These are phyloP conservation scores for rapeseed (Brassica napus) DNA, from an alignment of 345 rosid species.

Conservation along the genomic window Da-Ae NC_063441.1:8093001-8093500, in stretches of 20 bases:
- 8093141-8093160: too few relatives aligned
- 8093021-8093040: neutral
- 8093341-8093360: neutral
- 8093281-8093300: neutral
- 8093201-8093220: neutral
- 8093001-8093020: neutral
- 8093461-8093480: neutral
- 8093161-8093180: neutral
- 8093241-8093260: neutral
- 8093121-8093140: too few relatives aligned
- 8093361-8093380: neutral
- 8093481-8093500: neutral
- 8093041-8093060: neutral
- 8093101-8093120: too few relatives aligned
- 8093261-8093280: neutral
- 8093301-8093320: neutral
- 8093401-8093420: neutral
- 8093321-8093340: neutral
- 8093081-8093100: neutral
- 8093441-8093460: neutral
- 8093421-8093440: neutral
- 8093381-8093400: neutral
- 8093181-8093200: neutral
- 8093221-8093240: neutral
- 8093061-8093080: neutral